Conservation (phyloP, 202 grass and related monocot species). For the Brachypodium distachyon region DNA sequence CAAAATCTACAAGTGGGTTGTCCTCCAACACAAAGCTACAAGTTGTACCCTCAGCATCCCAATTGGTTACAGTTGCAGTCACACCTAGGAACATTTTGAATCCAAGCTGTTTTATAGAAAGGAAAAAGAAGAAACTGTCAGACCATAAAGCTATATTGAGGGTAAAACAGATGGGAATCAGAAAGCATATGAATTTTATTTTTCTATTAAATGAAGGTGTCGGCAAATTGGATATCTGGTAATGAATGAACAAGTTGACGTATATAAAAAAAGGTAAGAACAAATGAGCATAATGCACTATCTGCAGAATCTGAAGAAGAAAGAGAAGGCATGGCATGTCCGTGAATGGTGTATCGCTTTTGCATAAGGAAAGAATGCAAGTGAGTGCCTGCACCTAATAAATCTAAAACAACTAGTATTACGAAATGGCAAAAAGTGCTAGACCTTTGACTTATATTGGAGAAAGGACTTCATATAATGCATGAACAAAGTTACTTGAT, state of each 20-base stretch:
- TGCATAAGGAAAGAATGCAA: background rate
- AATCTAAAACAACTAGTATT: background rate
- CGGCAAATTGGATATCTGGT: background rate
- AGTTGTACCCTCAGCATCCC: conserved; percentile 89
- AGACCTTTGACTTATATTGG: background rate
- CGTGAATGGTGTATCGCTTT: background rate
- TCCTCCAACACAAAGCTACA: conserved; percentile 97
- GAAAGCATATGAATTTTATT: background rate
- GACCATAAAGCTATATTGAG: background rate
- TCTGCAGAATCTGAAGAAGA: background rate
- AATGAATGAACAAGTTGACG: background rate
- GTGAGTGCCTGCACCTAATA: background rate
- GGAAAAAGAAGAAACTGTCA: background rate
- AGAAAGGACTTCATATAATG: background rate
- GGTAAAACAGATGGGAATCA: background rate
- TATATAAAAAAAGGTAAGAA: background rate
- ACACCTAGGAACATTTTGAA: conserved; percentile 99
- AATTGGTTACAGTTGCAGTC: conserved; percentile 82
- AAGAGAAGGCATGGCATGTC: background rate
- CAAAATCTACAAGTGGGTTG: conserved; percentile 98
- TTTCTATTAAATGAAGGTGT: background rate
- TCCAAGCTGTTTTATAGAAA: conserved; percentile 63
- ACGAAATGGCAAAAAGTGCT: background rate
- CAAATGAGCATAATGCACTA: background rate
- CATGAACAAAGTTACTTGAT: background rate